Conservation (phyloP, 108 stramenopile species). For the Epipyxis sp. region DNA sequence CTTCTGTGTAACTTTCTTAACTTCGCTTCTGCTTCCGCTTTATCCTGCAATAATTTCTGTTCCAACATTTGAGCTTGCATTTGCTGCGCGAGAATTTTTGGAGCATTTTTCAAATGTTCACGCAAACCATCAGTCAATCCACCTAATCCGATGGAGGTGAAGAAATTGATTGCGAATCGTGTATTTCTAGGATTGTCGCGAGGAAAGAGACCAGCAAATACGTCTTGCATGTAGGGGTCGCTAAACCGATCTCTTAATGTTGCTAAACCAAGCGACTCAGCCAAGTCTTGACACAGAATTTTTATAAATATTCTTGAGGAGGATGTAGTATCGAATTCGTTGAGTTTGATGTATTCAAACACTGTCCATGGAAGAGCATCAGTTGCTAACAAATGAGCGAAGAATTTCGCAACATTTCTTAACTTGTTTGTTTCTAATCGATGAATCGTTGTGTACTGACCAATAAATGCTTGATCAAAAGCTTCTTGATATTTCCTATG, state of each 20-base stretch:
- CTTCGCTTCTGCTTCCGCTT: neutral
- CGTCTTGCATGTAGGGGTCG: constrained; percentile 61
- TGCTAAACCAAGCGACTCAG: constrained; percentile 85
- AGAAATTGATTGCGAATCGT: constrained; percentile 97
- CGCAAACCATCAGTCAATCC: constrained; percentile 94
- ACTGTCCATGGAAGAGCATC: constrained; percentile 95
- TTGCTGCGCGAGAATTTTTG: neutral
- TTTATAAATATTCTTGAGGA: constrained; percentile 96
- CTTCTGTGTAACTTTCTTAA: too few species aligned
- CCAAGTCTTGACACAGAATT: constrained; percentile 91
- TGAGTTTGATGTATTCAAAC: constrained; percentile 77
- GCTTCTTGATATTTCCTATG: constrained; percentile 78
- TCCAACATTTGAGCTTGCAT: neutral
- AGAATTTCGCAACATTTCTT: constrained; percentile 96
- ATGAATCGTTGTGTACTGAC: constrained; percentile 86
- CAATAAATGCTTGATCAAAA: constrained; percentile 74
- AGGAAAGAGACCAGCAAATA: constrained; percentile 91
- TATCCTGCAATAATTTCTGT: neutral
- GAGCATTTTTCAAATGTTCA: constrained; percentile 68
- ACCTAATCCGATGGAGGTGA: constrained; percentile 92
- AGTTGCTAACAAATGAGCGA: constrained; percentile 93
- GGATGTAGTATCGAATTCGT: constrained; percentile 93
- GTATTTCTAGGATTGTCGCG: constrained; percentile 89
- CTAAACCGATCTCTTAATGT: constrained; percentile 75
- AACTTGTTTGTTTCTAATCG: constrained; percentile 97